Conservation (phyloP, 768 basidiomycete genomes). For the Fomitopsis pulvina region DNA sequence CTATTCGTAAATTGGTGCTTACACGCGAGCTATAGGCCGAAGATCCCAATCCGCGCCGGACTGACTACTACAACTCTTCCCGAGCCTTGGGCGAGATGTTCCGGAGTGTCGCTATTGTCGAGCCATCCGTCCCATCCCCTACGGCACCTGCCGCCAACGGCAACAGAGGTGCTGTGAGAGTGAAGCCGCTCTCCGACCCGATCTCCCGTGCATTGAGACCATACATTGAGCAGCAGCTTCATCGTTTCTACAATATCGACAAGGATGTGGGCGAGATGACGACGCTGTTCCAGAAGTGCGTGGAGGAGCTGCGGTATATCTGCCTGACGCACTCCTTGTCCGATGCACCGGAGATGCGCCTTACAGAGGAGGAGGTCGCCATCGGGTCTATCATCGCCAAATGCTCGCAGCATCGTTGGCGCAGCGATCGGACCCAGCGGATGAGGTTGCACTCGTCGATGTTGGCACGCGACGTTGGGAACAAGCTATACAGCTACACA, state of each 20-base stretch:
- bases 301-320: constrained; percentile 64
- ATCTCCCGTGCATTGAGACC: constrained; percentile 19
- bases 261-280: constrained; percentile 23
- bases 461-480: constrained; percentile 46
- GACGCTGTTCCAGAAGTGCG: constrained; percentile 45
- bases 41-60: constrained; percentile 35
- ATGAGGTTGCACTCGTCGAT: constrained; percentile 53
- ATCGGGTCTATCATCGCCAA: constrained; percentile 69
- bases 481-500: constrained; percentile 21
- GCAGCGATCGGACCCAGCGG: constrained; percentile 49
- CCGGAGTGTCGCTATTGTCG: constrained; percentile 48
- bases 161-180: neutral
- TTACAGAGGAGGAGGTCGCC: constrained; percentile 71
- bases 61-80: constrained; percentile 66
- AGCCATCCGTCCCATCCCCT: constrained; percentile 24
- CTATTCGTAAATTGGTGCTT: neutral
- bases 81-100: constrained; percentile 69
- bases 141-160: neutral
- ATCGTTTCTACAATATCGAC: constrained; percentile 15
- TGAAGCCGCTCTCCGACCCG: constrained; percentile 14
- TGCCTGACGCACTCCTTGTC: constrained; percentile 62
- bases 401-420: constrained; percentile 55
- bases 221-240: constrained; percentile 16
- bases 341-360: constrained; percentile 42
- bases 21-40: constrained; percentile 13